phyloP scores from a whole-genome alignment of 2,329 filamentous ascomycete species.

The Fusarium burgessii region DNA sequence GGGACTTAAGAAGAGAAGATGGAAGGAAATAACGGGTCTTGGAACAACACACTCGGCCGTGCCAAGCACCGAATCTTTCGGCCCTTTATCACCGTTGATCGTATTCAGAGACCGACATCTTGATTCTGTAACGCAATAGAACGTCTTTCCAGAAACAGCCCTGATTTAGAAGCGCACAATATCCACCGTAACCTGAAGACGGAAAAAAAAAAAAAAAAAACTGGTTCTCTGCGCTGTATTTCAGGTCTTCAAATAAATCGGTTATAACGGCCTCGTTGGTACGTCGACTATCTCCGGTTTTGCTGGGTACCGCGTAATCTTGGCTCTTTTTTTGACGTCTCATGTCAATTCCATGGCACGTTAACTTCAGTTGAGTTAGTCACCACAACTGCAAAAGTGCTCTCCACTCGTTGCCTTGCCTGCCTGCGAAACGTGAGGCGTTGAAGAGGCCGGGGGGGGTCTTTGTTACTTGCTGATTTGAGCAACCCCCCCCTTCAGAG shows the following conservation, averaged over 20 bases:
- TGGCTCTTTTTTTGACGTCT: constrained; percentile 31
- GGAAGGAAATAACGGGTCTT: constrained; percentile 30
- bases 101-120: background rate
- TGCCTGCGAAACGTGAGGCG: constrained; percentile 4
- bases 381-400: constrained; percentile 29
- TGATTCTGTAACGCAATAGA: background rate
- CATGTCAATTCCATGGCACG: constrained; percentile 13
- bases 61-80: constrained; percentile 40
- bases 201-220: too few species aligned
- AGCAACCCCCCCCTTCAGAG: constrained; percentile 23
- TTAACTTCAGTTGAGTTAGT: constrained; percentile 11
- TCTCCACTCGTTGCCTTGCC: background rate
- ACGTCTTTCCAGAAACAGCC: constrained; percentile 12
- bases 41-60: constrained; percentile 38
- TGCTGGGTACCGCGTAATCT: constrained; percentile 43
- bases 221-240: background rate
- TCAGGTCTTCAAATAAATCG: constrained; percentile 19
- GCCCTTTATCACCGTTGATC: constrained; percentile 17
- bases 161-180: background rate
- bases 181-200: constrained; percentile 17
- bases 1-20: constrained; percentile 8
- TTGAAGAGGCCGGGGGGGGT: constrained; percentile 2
- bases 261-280: constrained; percentile 39
- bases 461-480: constrained; percentile 11
- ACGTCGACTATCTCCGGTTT: constrained; percentile 40